Conservation (phyloP, 2,329 filamentous ascomycete species). For the Cladophialophora immunda region DNA sequence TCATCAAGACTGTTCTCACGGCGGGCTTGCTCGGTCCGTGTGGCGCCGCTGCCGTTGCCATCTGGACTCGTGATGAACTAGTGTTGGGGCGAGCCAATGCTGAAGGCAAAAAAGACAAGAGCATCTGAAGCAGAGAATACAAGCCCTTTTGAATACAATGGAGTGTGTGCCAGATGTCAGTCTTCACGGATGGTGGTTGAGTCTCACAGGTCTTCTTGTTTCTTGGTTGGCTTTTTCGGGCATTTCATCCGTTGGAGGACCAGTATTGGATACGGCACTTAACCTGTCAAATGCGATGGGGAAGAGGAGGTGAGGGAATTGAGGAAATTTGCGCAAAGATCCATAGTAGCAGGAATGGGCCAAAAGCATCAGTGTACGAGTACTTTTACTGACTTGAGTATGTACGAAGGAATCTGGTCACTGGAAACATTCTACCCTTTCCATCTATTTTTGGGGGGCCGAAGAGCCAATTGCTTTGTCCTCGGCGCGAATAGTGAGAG, state of each 20-base stretch:
- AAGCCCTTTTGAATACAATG: neutral
- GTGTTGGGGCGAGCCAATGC: conserved; percentile 46
- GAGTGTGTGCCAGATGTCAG: neutral
- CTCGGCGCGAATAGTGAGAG: no score
- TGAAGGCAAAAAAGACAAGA: conserved; percentile 45
- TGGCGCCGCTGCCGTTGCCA: conserved; percentile 54
- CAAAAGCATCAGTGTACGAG: neutral
- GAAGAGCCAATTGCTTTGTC: neutral
- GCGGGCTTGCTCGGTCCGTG: conserved; percentile 53
- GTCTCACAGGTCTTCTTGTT: neutral
- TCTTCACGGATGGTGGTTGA: neutral
- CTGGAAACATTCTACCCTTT: neutral
- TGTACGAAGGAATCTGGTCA: neutral
- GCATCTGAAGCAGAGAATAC: neutral
- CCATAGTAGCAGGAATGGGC: neutral
- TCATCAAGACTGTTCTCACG: conserved; percentile 49
- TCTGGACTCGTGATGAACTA: conserved; percentile 61
- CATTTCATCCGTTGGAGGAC: neutral
- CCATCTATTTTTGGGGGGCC: neutral
- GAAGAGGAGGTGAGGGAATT: neutral
- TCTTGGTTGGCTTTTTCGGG: neutral
- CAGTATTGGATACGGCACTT: neutral
- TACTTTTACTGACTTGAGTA: neutral
- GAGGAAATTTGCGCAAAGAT: neutral
- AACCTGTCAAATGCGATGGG: neutral